Base-by-base conservation (phyloP, 2,329 filamentous ascomycete species). In the Cercospora sp. region DNA sequence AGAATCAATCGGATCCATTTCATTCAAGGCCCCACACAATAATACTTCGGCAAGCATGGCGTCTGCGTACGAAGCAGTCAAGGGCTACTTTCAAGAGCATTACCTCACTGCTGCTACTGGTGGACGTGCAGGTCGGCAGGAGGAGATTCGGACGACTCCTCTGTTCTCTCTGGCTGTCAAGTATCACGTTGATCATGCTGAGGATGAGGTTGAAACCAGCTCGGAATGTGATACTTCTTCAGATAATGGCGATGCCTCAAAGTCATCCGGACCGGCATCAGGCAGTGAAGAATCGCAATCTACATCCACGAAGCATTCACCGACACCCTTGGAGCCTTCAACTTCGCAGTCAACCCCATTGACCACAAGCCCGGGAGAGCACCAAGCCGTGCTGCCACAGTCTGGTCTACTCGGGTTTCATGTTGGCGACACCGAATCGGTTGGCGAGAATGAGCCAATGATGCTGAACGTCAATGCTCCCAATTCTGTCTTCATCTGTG, bases 401-500 rank as follows among this genome's bases (percentile, higher is more conserved):
- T 77, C 75, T 32, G 73, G 69, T 21, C 70, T 76, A 0, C 69
- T 77, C 0, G 75, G 77, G 3, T 73, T 71, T 43, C 59, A 74
- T 40, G 58, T 74, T 16, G 71, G 68, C 16, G 59, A 70, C 3
- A 18, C 30, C 12, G 21, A n/a, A 3, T 26, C 18, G 1, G 70
- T 72, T 37, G 61, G 24, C 9, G 5, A 65, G 1, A 34, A 64
- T 0, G 73, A 79, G 62, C 75, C 76, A 0, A 70, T 87, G 1
- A 81, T 85, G 28, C 73, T 85, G 18, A 89, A 89, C 70, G 83
- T 84, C 1, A 83, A 86, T 28, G 80, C 82, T 0, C 87, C 88
- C 0, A 87, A 83, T 70, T 88, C 86, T 0, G 80, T 83, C 0
- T 90, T 90, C 74, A 86, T 90, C 21, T 90, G 88, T 68, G 88